These are phyloP conservation scores for Neonectria sp. DNA, from an alignment of 2,329 filamentous ascomycete genomes.

Conservation along the genomic window DNA sequence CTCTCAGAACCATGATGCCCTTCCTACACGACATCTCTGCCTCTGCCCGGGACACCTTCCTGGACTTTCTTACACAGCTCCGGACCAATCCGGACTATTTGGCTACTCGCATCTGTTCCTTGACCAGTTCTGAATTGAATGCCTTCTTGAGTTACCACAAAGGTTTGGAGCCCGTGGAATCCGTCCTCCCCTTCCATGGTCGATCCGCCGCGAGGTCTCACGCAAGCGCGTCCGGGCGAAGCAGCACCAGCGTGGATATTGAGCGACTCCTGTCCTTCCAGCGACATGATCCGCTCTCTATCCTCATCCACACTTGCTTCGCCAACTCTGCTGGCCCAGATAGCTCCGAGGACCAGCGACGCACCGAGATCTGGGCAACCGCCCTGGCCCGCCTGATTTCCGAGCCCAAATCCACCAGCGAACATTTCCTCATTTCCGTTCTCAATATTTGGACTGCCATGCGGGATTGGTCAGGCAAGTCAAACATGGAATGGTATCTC, in stretches of 20 bases:
- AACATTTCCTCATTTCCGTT: conserved; percentile 86
- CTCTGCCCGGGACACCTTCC: conserved; percentile 80
- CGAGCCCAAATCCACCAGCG: conserved; percentile 81
- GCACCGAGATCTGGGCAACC: conserved; percentile 90
- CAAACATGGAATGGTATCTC: conserved; percentile 93
- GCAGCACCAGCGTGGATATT: conserved; percentile 72
- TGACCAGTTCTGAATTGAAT: conserved; percentile 83
- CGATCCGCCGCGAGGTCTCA: conserved; percentile 63
- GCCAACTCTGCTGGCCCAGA: conserved; percentile 87
- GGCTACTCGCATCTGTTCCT: conserved; percentile 82
- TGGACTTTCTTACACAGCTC: conserved; percentile 85
- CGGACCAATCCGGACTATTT: conserved; percentile 91
- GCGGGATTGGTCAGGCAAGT: conserved; percentile 90
- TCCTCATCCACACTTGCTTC: conserved; percentile 90
- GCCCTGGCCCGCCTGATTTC: conserved; percentile 87
- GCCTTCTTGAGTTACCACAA: conserved; percentile 85
- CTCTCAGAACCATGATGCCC: conserved; percentile 62
- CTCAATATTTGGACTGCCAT: conserved; percentile 90
- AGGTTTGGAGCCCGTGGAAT: conserved; percentile 85
- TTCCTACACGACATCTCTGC: conserved; percentile 83
- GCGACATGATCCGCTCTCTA: conserved; percentile 87
- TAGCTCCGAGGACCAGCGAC: conserved; percentile 83
- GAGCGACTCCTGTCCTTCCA: conserved; percentile 91
- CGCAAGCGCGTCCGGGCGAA: conserved; percentile 61
- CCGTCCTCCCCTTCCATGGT: conserved; percentile 81